Conservation (phyloP, 2,329 filamentous ascomycete species). For the Aspergillus ochraceus region DNA sequence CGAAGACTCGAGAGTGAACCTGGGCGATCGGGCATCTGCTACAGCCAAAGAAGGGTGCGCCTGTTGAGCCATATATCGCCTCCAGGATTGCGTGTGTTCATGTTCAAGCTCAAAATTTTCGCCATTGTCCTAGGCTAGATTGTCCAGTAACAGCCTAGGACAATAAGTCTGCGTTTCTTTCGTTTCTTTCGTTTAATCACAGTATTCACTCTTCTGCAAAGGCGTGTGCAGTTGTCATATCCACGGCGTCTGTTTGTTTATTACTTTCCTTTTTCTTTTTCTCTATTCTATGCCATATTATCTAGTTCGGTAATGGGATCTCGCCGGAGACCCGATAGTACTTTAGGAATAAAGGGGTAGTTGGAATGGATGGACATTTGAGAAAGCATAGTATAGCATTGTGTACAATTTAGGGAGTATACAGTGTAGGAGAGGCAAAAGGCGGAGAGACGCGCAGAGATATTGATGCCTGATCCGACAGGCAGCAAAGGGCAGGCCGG, state of each 20-base stretch:
- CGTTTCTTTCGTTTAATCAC: neutral
- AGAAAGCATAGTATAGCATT: neutral
- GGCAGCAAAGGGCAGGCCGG: slow-evolving; percentile 19
- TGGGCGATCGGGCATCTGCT: slow-evolving; percentile 70
- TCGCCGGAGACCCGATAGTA: neutral
- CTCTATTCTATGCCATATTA: neutral
- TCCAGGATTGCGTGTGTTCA: slow-evolving; percentile 4
- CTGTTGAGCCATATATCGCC: slow-evolving; percentile 57
- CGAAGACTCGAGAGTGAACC: slow-evolving; percentile 70
- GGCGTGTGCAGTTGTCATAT: slow-evolving; percentile 8
- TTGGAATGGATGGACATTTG: neutral
- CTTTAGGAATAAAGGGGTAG: neutral
- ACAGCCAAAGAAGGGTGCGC: slow-evolving; percentile 89
- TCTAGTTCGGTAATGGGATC: neutral
- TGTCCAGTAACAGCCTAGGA: slow-evolving; percentile 8
- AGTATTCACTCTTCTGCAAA: neutral
- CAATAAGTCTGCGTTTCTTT: neutral
- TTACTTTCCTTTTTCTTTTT: slow-evolving; percentile 1
- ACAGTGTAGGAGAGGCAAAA: neutral
- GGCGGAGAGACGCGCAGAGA: neutral
- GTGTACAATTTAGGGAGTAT: too few species aligned
- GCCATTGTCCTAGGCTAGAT: slow-evolving; percentile 7
- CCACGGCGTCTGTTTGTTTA: slow-evolving; percentile 8
- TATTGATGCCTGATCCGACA: neutral
- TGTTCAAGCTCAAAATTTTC: slow-evolving; percentile 1